These are phyloP conservation scores for Bretziella fagacearum DNA, from an alignment of 2,329 filamentous ascomycete genomes.

Conservation along the genomic window DNA sequence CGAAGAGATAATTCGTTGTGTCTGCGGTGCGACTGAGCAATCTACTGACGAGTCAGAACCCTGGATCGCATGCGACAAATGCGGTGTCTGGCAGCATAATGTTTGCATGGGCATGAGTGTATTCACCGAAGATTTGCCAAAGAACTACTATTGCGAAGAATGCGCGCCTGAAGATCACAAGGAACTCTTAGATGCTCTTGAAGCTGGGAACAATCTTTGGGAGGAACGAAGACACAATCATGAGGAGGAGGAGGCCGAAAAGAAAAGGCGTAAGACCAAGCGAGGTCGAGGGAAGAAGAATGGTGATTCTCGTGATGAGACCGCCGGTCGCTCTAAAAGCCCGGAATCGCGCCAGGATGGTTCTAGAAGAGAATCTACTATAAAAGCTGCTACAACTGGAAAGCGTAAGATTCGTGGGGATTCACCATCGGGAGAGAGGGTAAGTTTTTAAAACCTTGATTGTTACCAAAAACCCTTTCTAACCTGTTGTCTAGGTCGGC, in stretches of 20 bases:
- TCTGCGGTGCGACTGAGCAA: constrained; percentile 75
- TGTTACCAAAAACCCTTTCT: background rate
- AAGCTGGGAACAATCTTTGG: constrained; percentile 73
- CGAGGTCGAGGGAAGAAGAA: constrained; percentile 46
- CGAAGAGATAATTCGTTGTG: constrained; percentile 73
- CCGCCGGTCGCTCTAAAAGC: constrained; percentile 15
- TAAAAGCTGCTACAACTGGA: constrained; percentile 24
- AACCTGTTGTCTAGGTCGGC: background rate
- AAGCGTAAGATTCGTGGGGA: constrained; percentile 44
- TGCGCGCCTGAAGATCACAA: constrained; percentile 74
- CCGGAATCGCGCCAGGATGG: constrained; percentile 19
- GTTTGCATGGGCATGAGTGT: constrained; percentile 78
- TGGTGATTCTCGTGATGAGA: constrained; percentile 23
- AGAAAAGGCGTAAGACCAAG: constrained; percentile 39
- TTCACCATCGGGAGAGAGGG: constrained; percentile 37
- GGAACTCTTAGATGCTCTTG: constrained; percentile 61
- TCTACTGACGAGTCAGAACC: constrained; percentile 73
- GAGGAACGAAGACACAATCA: constrained; percentile 48
- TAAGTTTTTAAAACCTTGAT: constrained; percentile 19
- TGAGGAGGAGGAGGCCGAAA: constrained; percentile 42
- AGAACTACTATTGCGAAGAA: constrained; percentile 82
- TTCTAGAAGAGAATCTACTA: constrained; percentile 23
- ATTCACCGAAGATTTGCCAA: constrained; percentile 60
- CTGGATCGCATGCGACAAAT: constrained; percentile 92
- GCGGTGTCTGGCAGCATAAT: constrained; percentile 92